These are phyloP conservation scores for Oidiodendron maius DNA, from an alignment of 495 filamentous ascomycete species.

Conservation along the genomic window DNA sequence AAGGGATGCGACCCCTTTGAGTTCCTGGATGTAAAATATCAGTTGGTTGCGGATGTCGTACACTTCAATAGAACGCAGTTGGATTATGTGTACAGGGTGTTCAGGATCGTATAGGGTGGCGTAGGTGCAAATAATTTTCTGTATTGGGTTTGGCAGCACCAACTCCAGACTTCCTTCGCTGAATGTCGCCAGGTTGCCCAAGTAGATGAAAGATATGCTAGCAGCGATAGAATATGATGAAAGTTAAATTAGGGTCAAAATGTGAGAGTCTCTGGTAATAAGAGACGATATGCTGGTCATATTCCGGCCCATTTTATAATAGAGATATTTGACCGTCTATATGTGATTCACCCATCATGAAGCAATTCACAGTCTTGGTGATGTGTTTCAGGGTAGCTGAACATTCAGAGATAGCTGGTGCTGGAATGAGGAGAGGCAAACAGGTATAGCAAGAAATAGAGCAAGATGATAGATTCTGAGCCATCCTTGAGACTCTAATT, in stretches of 20 bases:
- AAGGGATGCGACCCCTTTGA: not conserved
- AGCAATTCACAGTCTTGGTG: too few relatives aligned
- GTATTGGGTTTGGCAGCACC: slow-evolving; percentile 3
- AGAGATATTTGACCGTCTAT: too few relatives aligned
- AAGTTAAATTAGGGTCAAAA: not conserved
- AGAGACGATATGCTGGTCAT: not conserved
- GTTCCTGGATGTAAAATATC: slow-evolving; percentile 6
- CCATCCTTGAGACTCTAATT: not conserved
- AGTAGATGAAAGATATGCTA: too few relatives aligned
- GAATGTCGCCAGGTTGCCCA: slow-evolving; percentile 9
- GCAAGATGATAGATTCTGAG: not conserved
- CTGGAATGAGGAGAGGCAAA: too few relatives aligned
- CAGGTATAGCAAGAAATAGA: too few relatives aligned
- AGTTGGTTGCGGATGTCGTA: slow-evolving; percentile 2
- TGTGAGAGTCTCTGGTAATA: not conserved
- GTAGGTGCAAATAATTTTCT: slow-evolving; percentile 9
- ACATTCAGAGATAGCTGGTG: too few relatives aligned
- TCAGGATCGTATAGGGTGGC: slow-evolving; percentile 5
- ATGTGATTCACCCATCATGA: too few relatives aligned
- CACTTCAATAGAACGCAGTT: slow-evolving; percentile 7
- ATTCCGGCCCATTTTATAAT: not conserved
- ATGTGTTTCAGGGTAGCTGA: too few relatives aligned
- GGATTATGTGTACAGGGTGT: not conserved
- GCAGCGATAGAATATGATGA: too few relatives aligned
- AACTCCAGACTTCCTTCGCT: slow-evolving; percentile 1